Evolutionary conservation across 495 filamentous ascomycete species (phyloP).

Genomic region (Hapsidospora chrysogenum): DNA sequence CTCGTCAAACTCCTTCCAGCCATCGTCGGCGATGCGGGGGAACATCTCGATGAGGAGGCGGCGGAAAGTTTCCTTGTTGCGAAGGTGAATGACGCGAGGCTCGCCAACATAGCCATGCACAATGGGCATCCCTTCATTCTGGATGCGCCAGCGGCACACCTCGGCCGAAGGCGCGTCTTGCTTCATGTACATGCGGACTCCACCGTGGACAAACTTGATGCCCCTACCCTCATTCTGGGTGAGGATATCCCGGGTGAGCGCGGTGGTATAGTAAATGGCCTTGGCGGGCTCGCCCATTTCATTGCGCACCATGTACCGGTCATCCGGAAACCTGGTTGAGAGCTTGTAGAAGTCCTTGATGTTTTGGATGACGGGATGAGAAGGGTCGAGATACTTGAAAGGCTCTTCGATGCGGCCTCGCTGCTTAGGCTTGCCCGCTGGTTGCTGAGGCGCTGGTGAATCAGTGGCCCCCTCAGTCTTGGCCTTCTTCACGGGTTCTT

Average conservation of each 20-base stretch:
- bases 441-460: conserved; percentile 4
- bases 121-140: conserved; percentile 80
- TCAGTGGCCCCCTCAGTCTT: conserved; percentile 10
- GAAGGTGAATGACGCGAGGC: conserved; percentile 54
- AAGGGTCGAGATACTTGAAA: conserved; percentile 67
- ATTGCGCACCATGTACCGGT: conserved; percentile 93
- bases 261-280: conserved; percentile 87
- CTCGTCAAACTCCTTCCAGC: conserved; percentile 63
- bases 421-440: conserved; percentile 18
- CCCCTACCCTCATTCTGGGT: conserved; percentile 68
- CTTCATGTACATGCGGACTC: conserved; percentile 96
- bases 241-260: conserved; percentile 71
- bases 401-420: conserved; percentile 55
- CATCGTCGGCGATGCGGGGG: conserved; percentile 52
- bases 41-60: conserved; percentile 88
- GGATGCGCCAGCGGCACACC: conserved; percentile 85
- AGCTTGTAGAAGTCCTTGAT: conserved; percentile 74
- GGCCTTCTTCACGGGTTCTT: conserved; percentile 9
- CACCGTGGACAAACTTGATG: conserved; percentile 90
- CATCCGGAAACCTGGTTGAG: conserved; percentile 63
- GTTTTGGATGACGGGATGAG: conserved; percentile 54
- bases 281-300: conserved; percentile 64
- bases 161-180: conserved; percentile 76
- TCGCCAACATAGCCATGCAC: conserved; percentile 77
- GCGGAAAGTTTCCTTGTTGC: conserved; percentile 56